These are phyloP conservation scores for Penicillium waksmanii DNA, from an alignment of 495 filamentous ascomycete species.

Conservation along the genomic window DNA sequence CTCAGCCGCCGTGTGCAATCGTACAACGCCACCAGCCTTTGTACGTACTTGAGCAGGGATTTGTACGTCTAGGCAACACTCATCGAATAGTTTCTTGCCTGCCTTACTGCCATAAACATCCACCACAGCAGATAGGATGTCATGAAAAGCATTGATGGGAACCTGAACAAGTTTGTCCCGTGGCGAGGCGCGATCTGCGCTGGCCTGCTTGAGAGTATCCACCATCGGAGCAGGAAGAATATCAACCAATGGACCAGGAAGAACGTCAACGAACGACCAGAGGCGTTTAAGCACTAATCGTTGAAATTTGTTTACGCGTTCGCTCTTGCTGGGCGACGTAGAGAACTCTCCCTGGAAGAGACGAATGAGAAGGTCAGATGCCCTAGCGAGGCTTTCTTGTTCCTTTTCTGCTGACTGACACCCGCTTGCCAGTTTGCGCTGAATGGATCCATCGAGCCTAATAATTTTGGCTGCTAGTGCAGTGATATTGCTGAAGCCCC, in stretches of 20 bases:
- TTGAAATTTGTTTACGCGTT: slow-evolving; percentile 29
- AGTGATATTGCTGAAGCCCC: slow-evolving; percentile 52
- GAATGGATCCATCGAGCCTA: slow-evolving; percentile 34
- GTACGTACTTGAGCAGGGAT: slow-evolving; percentile 27
- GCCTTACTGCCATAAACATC: slow-evolving; percentile 46
- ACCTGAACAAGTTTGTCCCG: slow-evolving; percentile 31
- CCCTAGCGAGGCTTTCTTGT: slow-evolving; percentile 22
- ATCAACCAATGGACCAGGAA: slow-evolving; percentile 36
- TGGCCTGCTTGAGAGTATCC: slow-evolving; percentile 16
- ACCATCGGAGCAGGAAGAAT: slow-evolving; percentile 33
- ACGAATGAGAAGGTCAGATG: slow-evolving; percentile 39
- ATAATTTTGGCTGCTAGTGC: slow-evolving; percentile 48
- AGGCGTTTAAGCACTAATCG: slow-evolving; percentile 30
- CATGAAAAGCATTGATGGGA: slow-evolving; percentile 49
- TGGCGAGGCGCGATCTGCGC: background rate
- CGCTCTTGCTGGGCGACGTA: slow-evolving; percentile 21
- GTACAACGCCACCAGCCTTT: slow-evolving; percentile 35
- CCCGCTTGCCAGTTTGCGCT: slow-evolving; percentile 12
- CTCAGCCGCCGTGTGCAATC: slow-evolving; percentile 27
- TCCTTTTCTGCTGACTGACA: slow-evolving; percentile 10
- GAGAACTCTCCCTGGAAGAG: slow-evolving; percentile 41
- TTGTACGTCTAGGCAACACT: slow-evolving; percentile 44
- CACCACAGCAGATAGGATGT: slow-evolving; percentile 51
- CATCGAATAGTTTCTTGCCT: slow-evolving; percentile 45
- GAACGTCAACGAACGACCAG: slow-evolving; percentile 27